Base-by-base conservation (phyloP, 768 basidiomycete genomes). In the Megacollybia marginata region DNA sequence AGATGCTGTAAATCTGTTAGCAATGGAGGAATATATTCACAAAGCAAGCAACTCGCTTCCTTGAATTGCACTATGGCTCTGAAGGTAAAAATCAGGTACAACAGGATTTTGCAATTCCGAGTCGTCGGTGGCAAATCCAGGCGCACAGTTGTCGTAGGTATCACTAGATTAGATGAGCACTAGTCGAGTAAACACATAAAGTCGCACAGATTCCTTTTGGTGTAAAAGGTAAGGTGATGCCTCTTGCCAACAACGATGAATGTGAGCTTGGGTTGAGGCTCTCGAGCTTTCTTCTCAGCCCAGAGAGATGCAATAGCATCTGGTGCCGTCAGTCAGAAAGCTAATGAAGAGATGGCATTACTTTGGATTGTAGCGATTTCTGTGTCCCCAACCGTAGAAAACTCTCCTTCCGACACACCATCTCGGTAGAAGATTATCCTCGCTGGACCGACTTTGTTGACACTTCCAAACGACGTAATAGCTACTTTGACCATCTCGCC, bases 211-310 rank as follows among this genome's bases (percentile, higher is more conserved):
- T 20, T 31, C 15, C 40, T 38, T 36, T 42, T 47, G 0, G 78
- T 75, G 64, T 80, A 80, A 61, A 80, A 79, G 1, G 74, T 63
- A 15, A 77, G 63, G 20, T 80, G 78, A 50, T 80, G 79, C 13
- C 77, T 75, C 19, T 10, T 15, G 18, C 18, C 32, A 5, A n/a
- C 35, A 19, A 20, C 9, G 33, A 16, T 28, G 23, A 28, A 28
- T 28, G 16, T n/a, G 55, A 15, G 23, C 15, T 15, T 13, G 15
- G 15, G 12, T 11, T n/a, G 11, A 42, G 10, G 47, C 31, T 18
- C 18, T 68, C 72, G 70, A 62, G 53, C 80, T 80, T 2, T 72
- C 75, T 11, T 78, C 78, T 69, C 1, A 79, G 31, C 0, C 57
- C 59, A 0, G 76, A 72, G 51, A 62, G 65, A 1, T 49, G 18